A percentile compares a stretch with the other conserved stretches of the same genome.
These are phyloP conservation scores for Nicotiana rustica DNA, from an alignment of 305 asterid genomes.

Conservation along the genomic window DNA sequence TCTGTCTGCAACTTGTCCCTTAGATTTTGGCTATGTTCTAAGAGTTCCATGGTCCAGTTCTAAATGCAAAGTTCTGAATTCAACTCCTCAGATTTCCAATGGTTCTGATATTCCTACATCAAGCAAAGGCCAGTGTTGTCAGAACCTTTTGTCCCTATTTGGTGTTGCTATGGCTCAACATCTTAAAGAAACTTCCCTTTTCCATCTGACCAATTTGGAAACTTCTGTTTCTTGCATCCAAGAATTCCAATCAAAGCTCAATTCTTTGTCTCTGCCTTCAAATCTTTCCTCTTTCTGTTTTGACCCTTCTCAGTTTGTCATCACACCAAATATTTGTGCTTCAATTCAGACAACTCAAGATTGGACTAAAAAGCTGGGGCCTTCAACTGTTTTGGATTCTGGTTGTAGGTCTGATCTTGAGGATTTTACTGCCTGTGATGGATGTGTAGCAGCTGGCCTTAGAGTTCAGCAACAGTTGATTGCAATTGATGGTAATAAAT, in stretches of 20 bases:
- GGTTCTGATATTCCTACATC: conserved; percentile 33
- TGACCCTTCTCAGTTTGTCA: conserved; percentile 73
- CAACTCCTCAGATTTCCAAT: conserved; percentile 32
- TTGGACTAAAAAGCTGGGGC: conserved; percentile 67
- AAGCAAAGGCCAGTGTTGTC: conserved; percentile 58
- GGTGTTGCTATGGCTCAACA: conserved; percentile 65
- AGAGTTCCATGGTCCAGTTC: conserved; percentile 71
- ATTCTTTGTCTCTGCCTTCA: conserved; percentile 56
- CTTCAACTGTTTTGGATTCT: conserved; percentile 58
- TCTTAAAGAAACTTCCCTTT: conserved; percentile 62
- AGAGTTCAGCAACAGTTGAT: conserved; percentile 58
- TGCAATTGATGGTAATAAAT: conserved; percentile 74
- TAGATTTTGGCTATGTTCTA: conserved; percentile 66
- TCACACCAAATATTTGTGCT: conserved; percentile 59
- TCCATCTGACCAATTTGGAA: conserved; percentile 62
- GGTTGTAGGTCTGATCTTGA: conserved; percentile 70
- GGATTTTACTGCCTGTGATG: conserved; percentile 70
- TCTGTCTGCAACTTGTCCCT: conserved; percentile 58
- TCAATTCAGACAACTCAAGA: conserved; percentile 69
- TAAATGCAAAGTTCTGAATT: conserved; percentile 52
- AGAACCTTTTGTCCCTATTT: conserved; percentile 73
- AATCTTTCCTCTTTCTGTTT: conserved; percentile 65
- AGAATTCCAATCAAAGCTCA: conserved; percentile 66
- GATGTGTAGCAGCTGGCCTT: conserved; percentile 75
- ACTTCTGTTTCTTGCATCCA: conserved; percentile 76